phyloP scores from a whole-genome alignment of 768 basidiomycete genomes.

The Auriscalpium orientale region DNA sequence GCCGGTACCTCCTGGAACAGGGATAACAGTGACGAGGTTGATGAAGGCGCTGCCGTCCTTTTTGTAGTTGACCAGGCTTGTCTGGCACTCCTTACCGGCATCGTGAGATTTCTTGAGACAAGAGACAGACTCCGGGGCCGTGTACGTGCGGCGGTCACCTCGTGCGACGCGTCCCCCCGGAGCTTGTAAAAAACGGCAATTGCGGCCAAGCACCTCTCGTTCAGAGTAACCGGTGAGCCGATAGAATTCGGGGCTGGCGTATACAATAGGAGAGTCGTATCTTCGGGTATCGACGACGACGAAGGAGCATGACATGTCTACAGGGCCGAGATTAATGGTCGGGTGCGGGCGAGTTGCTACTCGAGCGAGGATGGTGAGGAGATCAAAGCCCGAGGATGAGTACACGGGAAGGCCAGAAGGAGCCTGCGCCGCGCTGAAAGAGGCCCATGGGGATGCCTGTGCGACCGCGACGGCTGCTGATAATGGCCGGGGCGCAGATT shows the following conservation, averaged over 20 bases:
- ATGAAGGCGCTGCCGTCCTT: conserved; percentile 82
- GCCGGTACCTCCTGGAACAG: conserved; percentile 56
- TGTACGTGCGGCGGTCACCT: conserved; percentile 50
- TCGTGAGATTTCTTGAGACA: conserved; percentile 58
- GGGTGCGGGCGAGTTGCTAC: conserved; percentile 72
- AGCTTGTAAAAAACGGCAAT: conserved; percentile 86
- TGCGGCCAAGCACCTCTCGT: conserved; percentile 75
- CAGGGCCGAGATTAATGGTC: conserved; percentile 74
- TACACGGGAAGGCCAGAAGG: conserved; percentile 54
- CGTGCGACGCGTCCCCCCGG: conserved; percentile 52
- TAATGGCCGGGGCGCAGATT: too few species aligned
- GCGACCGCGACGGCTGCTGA: too few species aligned
- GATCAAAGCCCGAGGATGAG: conserved; percentile 86
- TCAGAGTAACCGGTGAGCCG: conserved; percentile 68
- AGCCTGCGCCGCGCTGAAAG: too few species aligned
- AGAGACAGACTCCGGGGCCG: conserved; percentile 59
- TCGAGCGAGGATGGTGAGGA: conserved; percentile 72
- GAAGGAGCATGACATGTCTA: conserved; percentile 91
- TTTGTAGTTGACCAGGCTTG: conserved; percentile 78
- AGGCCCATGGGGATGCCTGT: too few species aligned
- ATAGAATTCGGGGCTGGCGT: conserved; percentile 82
- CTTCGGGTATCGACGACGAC: conserved; percentile 79
- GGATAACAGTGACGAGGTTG: conserved; percentile 89
- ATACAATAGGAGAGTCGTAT: conserved; percentile 82
- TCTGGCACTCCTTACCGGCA: conserved; percentile 84